These are phyloP conservation scores for Grifola frondosa DNA, from an alignment of 1,284 basidiomycete genomes.

Conservation along the genomic window DNA sequence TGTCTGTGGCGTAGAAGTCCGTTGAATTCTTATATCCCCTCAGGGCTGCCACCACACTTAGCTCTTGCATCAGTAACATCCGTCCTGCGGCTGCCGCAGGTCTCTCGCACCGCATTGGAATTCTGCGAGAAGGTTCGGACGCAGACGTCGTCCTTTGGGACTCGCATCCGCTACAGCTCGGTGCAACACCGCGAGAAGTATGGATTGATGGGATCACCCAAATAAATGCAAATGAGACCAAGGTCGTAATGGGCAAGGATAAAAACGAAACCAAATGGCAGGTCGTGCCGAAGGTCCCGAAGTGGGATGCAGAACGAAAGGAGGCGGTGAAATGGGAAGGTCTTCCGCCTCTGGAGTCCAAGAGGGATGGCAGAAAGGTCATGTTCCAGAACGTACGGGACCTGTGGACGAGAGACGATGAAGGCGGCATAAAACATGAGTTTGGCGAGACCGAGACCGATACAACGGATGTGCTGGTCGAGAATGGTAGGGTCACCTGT, in stretches of 20 bases:
- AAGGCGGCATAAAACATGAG: slow-evolving; percentile 17
- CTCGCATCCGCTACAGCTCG: slow-evolving; percentile 77
- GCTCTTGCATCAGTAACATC: slow-evolving; percentile 77
- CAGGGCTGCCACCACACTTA: slow-evolving; percentile 51
- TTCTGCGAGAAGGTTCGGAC: slow-evolving; percentile 59
- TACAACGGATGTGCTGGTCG: slow-evolving; percentile 28
- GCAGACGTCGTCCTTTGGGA: slow-evolving; percentile 72
- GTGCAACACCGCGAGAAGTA: slow-evolving; percentile 74
- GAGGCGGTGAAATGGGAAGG: slow-evolving; percentile 63
- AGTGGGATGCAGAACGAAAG: slow-evolving; percentile 58
- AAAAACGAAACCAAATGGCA: slow-evolving; percentile 37
- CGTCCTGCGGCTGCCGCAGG: slow-evolving; percentile 79
- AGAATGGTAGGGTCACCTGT: slow-evolving; percentile 24
- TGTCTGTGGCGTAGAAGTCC: too few species aligned
- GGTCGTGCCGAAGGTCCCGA: slow-evolving; percentile 53
- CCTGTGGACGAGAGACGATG: slow-evolving; percentile 36
- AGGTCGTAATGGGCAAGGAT: slow-evolving; percentile 29
- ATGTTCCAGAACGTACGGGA: slow-evolving; percentile 60
- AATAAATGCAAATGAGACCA: slow-evolving; percentile 48
- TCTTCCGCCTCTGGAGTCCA: slow-evolving; percentile 58
- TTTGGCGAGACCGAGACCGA: slow-evolving; percentile 7
- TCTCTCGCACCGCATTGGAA: slow-evolving; percentile 80
- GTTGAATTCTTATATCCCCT: neutral
- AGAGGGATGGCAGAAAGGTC: slow-evolving; percentile 38
- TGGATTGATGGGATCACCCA: slow-evolving; percentile 74